phyloP scores from a whole-genome alignment of 2,329 filamentous ascomycete species.

The Ilyonectria destructans region DNA sequence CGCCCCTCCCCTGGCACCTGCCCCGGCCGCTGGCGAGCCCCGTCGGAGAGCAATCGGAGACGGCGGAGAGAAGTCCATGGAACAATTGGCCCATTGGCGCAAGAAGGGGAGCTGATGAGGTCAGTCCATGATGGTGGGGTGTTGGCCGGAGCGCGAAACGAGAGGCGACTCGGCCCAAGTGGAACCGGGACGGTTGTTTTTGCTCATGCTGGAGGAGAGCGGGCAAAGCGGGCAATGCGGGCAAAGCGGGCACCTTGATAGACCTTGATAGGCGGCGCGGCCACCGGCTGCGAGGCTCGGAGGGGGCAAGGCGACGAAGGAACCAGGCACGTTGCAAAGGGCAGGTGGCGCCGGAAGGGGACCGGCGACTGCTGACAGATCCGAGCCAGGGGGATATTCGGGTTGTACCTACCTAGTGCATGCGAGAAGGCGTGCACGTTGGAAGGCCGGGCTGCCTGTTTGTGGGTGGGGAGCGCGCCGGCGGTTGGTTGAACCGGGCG shows the following conservation, averaged over 20 bases:
- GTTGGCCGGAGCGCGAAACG: conserved; percentile 38
- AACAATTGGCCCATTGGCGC: conserved; percentile 40
- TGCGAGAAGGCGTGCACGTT: conserved; percentile 13
- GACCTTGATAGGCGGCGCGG: conserved; percentile 43
- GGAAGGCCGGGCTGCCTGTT: conserved; percentile 10
- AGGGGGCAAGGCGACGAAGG: background rate
- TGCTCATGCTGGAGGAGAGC: conserved; percentile 6
- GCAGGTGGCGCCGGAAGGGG: conserved; percentile 12
- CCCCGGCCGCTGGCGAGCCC: conserved; percentile 19
- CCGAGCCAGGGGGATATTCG: background rate
- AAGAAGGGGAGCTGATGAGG: conserved; percentile 44
- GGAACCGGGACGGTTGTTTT: conserved; percentile 40
- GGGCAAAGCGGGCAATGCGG: conserved; percentile 6
- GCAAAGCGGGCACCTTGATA: conserved; percentile 43
- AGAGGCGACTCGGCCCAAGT: conserved; percentile 42
- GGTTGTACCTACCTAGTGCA: too few relatives aligned
- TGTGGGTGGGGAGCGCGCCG: conserved; percentile 6
- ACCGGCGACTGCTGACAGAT: background rate
- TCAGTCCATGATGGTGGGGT: conserved; percentile 45
- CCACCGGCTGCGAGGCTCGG: conserved; percentile 26
- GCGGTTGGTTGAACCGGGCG: background rate
- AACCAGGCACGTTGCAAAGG: background rate
- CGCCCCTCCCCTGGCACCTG: conserved; percentile 19
- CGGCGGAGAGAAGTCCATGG: conserved; percentile 43
- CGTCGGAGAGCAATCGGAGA: conserved; percentile 45